A percentile compares a stretch with the other conserved stretches of the same genome.
phyloP scores from a whole-genome alignment of 179 eudicot species.

The Spinacia oleracea region DNA sequence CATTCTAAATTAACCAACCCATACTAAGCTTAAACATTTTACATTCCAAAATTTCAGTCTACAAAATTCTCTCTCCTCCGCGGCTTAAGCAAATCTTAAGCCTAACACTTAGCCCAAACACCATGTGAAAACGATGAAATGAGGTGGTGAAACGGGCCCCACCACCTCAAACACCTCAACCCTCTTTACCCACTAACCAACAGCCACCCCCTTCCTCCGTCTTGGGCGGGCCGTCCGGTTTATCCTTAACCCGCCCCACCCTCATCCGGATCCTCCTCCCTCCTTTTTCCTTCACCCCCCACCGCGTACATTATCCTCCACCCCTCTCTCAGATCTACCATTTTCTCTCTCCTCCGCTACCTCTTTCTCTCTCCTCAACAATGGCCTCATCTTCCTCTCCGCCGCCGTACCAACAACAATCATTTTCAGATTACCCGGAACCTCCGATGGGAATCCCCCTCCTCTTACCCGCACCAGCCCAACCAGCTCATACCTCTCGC shows the following conservation, averaged over 20 bases:
- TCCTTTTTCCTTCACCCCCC: neutral
- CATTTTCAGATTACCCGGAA: neutral
- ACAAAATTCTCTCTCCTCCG: neutral
- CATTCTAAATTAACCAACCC: too few relatives aligned
- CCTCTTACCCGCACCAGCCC: conserved; percentile 23
- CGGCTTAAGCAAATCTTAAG: neutral
- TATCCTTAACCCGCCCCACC: conserved; percentile 15
- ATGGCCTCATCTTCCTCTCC: neutral
- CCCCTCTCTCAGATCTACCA: neutral
- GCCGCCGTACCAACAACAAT: neutral
- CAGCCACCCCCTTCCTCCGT: conserved; percentile 28
- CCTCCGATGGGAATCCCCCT: neutral
- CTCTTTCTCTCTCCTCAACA: conserved; percentile 1
- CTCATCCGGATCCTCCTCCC: conserved; percentile 17
- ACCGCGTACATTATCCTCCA: neutral
- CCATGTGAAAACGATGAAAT: neutral
- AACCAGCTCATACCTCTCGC: conserved; percentile 30
- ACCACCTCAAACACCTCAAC: conserved; percentile 10
- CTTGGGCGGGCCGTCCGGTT: conserved; percentile 19
- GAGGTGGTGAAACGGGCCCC: conserved; percentile 6
- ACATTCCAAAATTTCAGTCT: too few relatives aligned
- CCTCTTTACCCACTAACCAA: neutral
- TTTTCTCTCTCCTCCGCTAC: neutral
- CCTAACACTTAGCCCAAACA: neutral
- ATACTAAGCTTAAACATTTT: too few relatives aligned